Conservation (phyloP, 768 basidiomycete genomes). For the Rhodotorula toruloides region DNA sequence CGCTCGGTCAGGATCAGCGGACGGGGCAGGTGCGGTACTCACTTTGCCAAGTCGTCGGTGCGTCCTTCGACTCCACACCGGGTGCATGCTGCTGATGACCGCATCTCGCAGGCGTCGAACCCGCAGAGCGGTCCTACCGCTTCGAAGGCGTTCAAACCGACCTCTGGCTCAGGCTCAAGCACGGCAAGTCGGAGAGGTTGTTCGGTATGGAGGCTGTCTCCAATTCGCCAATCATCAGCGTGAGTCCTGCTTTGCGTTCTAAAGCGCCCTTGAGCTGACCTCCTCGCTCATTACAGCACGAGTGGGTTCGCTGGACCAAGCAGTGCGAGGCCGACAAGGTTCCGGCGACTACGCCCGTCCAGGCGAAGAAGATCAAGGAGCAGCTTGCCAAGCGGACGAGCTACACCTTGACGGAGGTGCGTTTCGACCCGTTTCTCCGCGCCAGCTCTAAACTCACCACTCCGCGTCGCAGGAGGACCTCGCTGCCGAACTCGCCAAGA, state of each 20-base stretch:
- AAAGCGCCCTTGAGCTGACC: background rate
- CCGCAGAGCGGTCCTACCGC: constrained; percentile 16
- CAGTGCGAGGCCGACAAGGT: constrained; percentile 55
- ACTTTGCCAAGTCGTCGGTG: no score
- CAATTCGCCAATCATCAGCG: constrained; percentile 62
- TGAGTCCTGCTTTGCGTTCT: constrained; percentile 47
- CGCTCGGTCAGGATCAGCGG: constrained; percentile 68
- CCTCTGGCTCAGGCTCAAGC: constrained; percentile 66
- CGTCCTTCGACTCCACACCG: no score
- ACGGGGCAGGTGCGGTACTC: constrained; percentile 58
- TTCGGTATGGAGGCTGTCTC: constrained; percentile 84
- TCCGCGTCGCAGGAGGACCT: constrained; percentile 63
- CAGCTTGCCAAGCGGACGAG: constrained; percentile 51
- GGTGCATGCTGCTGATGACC: no score
- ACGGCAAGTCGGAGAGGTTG: constrained; percentile 60
- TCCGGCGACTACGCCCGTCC: constrained; percentile 56
- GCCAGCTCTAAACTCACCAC: background rate
- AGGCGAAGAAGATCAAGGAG: constrained; percentile 7
- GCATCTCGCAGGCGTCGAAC: background rate
- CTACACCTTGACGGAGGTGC: constrained; percentile 74
- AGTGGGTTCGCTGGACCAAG: constrained; percentile 61
- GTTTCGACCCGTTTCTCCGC: constrained; percentile 34
- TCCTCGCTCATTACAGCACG: constrained; percentile 55
- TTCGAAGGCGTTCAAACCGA: constrained; percentile 47
- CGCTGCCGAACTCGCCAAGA: constrained; percentile 67